Evolutionary conservation across 2,329 filamentous ascomycete genomes (phyloP).

Genomic region (Pyrenophora teres): DNA sequence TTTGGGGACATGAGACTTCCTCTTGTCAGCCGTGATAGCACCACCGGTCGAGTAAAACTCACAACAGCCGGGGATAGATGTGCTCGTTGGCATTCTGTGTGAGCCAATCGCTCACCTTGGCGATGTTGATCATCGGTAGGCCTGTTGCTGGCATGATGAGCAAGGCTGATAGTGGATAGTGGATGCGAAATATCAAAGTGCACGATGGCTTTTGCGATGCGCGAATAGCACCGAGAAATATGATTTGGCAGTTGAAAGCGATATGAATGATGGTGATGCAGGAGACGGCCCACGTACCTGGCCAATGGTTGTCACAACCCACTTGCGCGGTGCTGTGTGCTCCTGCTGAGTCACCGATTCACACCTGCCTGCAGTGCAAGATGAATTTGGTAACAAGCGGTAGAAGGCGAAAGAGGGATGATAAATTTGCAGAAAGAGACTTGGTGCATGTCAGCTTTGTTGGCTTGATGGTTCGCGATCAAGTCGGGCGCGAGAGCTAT

Average conservation of each 20-base stretch:
- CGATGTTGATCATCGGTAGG: slow-evolving; percentile 51
- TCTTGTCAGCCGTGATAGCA: slow-evolving; percentile 11
- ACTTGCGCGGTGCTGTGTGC: slow-evolving; percentile 13
- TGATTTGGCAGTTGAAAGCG: not conserved
- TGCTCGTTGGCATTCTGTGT: slow-evolving; percentile 51
- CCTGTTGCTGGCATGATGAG: slow-evolving; percentile 22
- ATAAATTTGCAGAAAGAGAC: not conserved
- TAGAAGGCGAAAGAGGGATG: slow-evolving; percentile 3
- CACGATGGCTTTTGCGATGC: not conserved
- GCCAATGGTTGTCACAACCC: slow-evolving; percentile 14
- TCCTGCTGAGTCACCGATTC: slow-evolving; percentile 8
- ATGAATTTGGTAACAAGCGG: not conserved
- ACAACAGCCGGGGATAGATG: slow-evolving; percentile 53
- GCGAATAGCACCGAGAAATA: not conserved
- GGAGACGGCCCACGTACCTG: slow-evolving; percentile 19
- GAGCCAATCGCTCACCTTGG: slow-evolving; percentile 51
- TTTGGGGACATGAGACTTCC: slow-evolving; percentile 56
- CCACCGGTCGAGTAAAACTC: slow-evolving; percentile 20
- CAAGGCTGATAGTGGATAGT: slow-evolving; percentile 1
- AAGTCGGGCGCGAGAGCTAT: slow-evolving; percentile 21
- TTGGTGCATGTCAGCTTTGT: slow-evolving; percentile 6
- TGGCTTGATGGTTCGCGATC: slow-evolving; percentile 18
- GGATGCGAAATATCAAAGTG: not conserved
- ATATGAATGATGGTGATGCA: slow-evolving; percentile 2
- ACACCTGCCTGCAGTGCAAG: slow-evolving; percentile 3